Evolutionary conservation across 805 yeast species (phyloP).

Genomic region (Kluyveromyces lactis): DNA sequence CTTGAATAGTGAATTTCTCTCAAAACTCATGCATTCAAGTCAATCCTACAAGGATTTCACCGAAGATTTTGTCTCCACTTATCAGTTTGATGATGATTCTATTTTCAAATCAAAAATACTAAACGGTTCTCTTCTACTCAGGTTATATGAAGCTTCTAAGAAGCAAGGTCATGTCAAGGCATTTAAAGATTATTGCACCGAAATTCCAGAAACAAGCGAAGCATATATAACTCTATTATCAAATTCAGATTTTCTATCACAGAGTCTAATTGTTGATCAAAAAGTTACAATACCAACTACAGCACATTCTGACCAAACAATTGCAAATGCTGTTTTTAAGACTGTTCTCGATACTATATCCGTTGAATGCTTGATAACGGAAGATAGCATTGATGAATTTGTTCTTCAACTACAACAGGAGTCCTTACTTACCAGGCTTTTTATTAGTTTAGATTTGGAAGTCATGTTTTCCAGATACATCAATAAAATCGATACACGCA

Average conservation of each 20-base stretch:
- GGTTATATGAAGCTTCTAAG: constrained; percentile 28
- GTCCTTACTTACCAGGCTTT: not conserved
- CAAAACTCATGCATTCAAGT: constrained; percentile 13
- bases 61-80: constrained; percentile 16
- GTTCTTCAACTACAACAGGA: not conserved
- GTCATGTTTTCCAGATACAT: not conserved
- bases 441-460: not conserved
- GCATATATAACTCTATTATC: constrained; percentile 8
- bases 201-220: not conserved
- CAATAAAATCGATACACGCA: not conserved
- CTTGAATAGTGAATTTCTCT: constrained; percentile 21
- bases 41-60: constrained; percentile 16
- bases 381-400: not conserved
- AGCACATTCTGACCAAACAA: constrained; percentile 5
- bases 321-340: constrained; percentile 11
- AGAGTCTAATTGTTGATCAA: constrained; percentile 10
- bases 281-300: constrained; percentile 8
- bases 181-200: constrained; percentile 15
- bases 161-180: constrained; percentile 9
- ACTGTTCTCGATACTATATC: constrained; percentile 11
- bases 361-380: not conserved
- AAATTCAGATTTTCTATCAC: constrained; percentile 12
- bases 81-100: constrained; percentile 22
- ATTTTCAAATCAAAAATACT: constrained; percentile 27
- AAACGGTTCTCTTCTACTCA: constrained; percentile 27